Conservation (phyloP, 108 stramenopile genomes). For the Mayamaea pseudoterrestris region DNA sequence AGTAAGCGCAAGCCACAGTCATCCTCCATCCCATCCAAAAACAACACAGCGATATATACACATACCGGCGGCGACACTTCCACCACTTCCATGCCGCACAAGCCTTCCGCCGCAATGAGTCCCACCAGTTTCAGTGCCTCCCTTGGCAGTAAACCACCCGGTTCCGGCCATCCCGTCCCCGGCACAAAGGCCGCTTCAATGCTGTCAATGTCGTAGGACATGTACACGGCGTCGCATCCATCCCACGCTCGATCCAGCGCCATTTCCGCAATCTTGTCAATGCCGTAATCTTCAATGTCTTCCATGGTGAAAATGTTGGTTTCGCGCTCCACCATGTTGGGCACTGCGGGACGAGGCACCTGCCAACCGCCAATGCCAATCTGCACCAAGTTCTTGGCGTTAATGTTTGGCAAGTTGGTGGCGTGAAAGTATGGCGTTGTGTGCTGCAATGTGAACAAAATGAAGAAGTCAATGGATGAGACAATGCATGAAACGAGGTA, state of each 20-base stretch:
- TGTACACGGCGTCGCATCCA: constrained; percentile 78
- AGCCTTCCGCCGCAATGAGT: constrained; percentile 54
- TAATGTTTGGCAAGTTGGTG: constrained; percentile 75
- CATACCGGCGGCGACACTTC: constrained; percentile 81
- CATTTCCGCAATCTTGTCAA: constrained; percentile 81
- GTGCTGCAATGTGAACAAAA: too few species aligned
- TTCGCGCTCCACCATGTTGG: constrained; percentile 70
- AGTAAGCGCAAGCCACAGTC: too few species aligned
- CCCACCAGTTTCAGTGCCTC: constrained; percentile 79
- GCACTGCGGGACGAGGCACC: constrained; percentile 61
- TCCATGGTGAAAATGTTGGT: constrained; percentile 87
- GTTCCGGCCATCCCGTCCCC: constrained; percentile 78
- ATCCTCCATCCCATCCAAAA: too few species aligned
- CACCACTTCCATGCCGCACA: constrained; percentile 83
- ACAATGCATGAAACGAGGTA: too few species aligned
- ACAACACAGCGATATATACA: too few species aligned
- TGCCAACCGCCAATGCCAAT: constrained; percentile 86
- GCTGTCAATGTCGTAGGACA: constrained; percentile 83
- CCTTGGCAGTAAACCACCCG: constrained; percentile 69
- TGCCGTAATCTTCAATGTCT: constrained; percentile 64
- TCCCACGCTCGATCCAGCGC: constrained; percentile 78
- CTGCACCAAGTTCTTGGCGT: constrained; percentile 70
- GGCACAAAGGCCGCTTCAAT: constrained; percentile 85
- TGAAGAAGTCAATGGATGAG: too few species aligned
- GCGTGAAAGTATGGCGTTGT: constrained; percentile 84